Conservation (phyloP, 495 filamentous ascomycete species). For the Talaromyces trachyspermus region DNA sequence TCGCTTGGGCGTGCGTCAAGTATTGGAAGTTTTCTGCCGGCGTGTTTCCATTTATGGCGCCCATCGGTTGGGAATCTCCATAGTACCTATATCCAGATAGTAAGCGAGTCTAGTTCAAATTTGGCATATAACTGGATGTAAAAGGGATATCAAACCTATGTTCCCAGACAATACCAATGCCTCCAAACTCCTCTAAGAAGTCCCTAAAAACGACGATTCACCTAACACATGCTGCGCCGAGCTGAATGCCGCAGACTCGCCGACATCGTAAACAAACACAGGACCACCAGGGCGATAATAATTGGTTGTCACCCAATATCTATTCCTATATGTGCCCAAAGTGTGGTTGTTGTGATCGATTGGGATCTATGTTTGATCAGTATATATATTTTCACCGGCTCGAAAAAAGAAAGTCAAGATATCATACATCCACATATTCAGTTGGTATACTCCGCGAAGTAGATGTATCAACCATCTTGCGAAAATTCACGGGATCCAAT, state of each 20-base stretch:
- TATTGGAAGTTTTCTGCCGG: conserved; percentile 42
- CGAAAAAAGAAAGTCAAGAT: background rate
- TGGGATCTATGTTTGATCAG: conserved; percentile 28
- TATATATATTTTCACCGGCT: background rate
- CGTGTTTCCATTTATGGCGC: conserved; percentile 33
- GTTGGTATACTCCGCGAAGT: conserved; percentile 8
- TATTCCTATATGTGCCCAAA: conserved; percentile 43
- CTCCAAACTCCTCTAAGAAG: conserved; percentile 39
- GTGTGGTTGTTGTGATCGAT: conserved; percentile 37
- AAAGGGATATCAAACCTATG: conserved; percentile 36
- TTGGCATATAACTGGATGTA: background rate
- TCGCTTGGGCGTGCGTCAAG: conserved; percentile 42
- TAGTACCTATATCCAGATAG: conserved; percentile 36
- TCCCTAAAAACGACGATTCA: conserved; percentile 22
- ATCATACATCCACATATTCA: conserved; percentile 22
- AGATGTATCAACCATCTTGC: conserved; percentile 4
- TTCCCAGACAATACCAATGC: conserved; percentile 52
- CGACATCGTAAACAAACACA: conserved; percentile 46
- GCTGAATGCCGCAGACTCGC: conserved; percentile 33
- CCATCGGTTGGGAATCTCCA: conserved; percentile 42
- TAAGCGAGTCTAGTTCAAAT: too few species aligned
- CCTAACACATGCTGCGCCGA: conserved; percentile 25
- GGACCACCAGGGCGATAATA: conserved; percentile 45
- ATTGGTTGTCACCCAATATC: conserved; percentile 46
- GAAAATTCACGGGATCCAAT: conserved; percentile 6